Percentiles rank a stretch among this genome's conserved stretches.
These are phyloP conservation scores for Magnaporthiopsis incrustans DNA, from an alignment of 2,329 filamentous ascomycete genomes.

Conservation along the genomic window DNA sequence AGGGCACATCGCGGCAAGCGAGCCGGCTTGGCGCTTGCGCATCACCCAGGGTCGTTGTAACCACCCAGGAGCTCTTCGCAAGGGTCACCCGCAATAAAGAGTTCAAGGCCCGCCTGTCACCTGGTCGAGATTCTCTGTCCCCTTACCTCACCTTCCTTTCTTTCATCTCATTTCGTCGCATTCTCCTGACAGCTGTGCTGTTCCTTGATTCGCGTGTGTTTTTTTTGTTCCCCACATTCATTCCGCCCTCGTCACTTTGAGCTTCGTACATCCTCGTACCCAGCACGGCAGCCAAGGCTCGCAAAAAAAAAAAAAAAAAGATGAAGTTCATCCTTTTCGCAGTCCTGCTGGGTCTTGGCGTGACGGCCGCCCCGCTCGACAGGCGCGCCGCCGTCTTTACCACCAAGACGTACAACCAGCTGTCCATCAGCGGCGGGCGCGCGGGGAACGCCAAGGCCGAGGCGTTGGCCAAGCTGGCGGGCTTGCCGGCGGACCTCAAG, in stretches of 20 bases:
- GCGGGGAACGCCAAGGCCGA: constrained; percentile 26
- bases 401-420: constrained; percentile 24
- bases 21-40: too few species aligned
- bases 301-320: constrained; percentile 7
- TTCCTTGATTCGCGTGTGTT: constrained; percentile 1
- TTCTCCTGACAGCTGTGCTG: constrained; percentile 20
- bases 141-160: constrained; percentile 2
- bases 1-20: not conserved
- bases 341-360: constrained; percentile 14
- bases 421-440: constrained; percentile 27
- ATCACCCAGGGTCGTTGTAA: too few species aligned
- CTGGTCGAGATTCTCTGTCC: not conserved
- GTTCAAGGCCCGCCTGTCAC: not conserved
- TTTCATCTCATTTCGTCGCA: constrained; percentile 4
- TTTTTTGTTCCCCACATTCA: constrained; percentile 13
- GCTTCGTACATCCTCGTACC: not conserved
- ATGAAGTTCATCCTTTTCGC: constrained; percentile 21
- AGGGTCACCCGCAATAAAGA: not conserved
- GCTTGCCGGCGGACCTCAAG: constrained; percentile 25
- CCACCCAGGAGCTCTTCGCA: too few species aligned
- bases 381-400: constrained; percentile 20
- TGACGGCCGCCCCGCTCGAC: constrained; percentile 17
- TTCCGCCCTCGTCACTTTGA: not conserved
- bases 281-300: not conserved
- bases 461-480: constrained; percentile 22